Conservation (phyloP, 768 basidiomycete genomes). For the Xerocomellus amylosporus region DNA sequence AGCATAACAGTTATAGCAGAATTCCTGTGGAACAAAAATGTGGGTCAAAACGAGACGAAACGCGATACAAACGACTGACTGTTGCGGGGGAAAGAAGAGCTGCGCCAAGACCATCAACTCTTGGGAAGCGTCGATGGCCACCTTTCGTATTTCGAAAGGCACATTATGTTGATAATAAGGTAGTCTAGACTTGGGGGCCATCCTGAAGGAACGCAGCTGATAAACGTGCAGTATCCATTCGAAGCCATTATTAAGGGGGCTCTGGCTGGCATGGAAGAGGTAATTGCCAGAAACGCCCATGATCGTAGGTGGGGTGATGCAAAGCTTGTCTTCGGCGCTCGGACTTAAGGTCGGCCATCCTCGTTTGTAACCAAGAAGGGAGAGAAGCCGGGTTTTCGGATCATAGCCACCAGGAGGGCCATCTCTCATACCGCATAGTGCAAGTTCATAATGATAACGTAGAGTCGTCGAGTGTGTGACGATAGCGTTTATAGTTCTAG, state of each 20-base stretch:
- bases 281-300: slow-evolving; percentile 32
- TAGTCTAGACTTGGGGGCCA: slow-evolving; percentile 23
- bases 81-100: slow-evolving; percentile 29
- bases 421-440: slow-evolving; percentile 30
- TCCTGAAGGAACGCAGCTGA: slow-evolving; percentile 34
- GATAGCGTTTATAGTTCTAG: slow-evolving; percentile 19
- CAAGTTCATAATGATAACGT: slow-evolving; percentile 34
- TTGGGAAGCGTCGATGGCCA: slow-evolving; percentile 32
- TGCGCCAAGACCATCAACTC: slow-evolving; percentile 32
- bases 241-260: slow-evolving; percentile 30
- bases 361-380: slow-evolving; percentile 31
- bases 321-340: slow-evolving; percentile 30
- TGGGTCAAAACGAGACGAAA: neutral
- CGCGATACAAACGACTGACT: slow-evolving; percentile 10
- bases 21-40: slow-evolving; percentile 17
- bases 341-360: slow-evolving; percentile 34
- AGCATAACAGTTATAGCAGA: slow-evolving; percentile 30
- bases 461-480: slow-evolving; percentile 25
- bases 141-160: slow-evolving; percentile 33
- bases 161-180: slow-evolving; percentile 33
- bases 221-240: slow-evolving; percentile 34
- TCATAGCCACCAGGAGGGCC: slow-evolving; percentile 21
- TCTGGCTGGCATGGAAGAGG: slow-evolving; percentile 35
- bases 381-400: slow-evolving; percentile 25
- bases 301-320: slow-evolving; percentile 32